Conservation (phyloP, 177 flowering plant species). For the Vitis hybrid region DNA sequence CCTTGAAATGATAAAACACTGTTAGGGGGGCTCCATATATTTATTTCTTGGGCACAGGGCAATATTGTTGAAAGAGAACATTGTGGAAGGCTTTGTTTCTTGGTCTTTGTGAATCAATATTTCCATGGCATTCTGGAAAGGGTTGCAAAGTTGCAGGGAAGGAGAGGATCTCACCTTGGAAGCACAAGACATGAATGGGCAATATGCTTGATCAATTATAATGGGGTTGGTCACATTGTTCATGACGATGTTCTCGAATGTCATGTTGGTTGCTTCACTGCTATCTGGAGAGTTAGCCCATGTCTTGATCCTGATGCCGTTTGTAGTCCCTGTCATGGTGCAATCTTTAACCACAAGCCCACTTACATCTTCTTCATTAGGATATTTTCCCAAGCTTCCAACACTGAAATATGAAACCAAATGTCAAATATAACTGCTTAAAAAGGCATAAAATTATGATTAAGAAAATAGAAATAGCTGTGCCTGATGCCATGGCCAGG, state of each 20-base stretch:
- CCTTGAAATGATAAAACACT: neutral
- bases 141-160: no score
- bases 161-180: constrained; percentile 18
- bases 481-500: constrained; percentile 84
- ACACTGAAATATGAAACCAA: constrained; percentile 29
- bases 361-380: constrained; percentile 48
- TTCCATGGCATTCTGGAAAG: no score
- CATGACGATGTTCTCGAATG: constrained; percentile 58
- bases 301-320: constrained; percentile 75
- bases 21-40: no score
- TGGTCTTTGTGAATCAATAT: no score
- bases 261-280: constrained; percentile 56
- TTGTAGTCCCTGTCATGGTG: constrained; percentile 44
- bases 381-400: constrained; percentile 67
- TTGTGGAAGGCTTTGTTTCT: neutral
- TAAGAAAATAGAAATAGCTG: no score
- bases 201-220: constrained; percentile 63
- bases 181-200: constrained; percentile 48
- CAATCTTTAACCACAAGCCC: constrained; percentile 52
- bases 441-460: neutral
- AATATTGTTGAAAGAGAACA: neutral
- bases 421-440: neutral
- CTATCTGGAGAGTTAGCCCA: constrained; percentile 56
- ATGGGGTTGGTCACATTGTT: constrained; percentile 64
- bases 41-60: no score